Conservation (phyloP, 140 eudicot genomes). For the Oenanthe javanica region DNA sequence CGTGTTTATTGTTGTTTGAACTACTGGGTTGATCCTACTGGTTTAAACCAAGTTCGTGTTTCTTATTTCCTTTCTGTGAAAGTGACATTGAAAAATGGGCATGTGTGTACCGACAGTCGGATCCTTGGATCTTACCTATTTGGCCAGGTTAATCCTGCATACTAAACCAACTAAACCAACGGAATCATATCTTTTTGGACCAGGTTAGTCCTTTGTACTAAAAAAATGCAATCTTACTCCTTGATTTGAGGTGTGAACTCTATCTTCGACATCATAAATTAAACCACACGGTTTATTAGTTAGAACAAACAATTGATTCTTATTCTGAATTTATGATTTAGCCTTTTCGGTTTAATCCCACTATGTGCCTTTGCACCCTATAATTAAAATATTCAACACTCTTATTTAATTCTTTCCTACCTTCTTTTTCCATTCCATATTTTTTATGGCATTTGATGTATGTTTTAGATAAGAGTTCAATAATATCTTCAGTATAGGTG, state of each 20-base stretch:
- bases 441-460: not conserved
- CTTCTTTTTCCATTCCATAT: not conserved
- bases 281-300: not conserved
- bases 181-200: not conserved
- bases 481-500: not conserved
- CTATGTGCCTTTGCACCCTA: not conserved
- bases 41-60: not conserved
- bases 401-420: not conserved
- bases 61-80: not conserved
- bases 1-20: not conserved
- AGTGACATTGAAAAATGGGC: not conserved
- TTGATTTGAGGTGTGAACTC: not conserved
- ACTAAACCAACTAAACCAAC: not conserved
- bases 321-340: not conserved
- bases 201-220: not conserved
- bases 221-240: not conserved
- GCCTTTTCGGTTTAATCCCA: not conserved
- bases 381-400: not conserved
- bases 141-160: not conserved
- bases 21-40: not conserved
- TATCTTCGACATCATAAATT: not conserved
- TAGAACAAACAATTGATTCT: not conserved
- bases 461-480: not conserved
- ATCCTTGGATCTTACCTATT: not conserved
- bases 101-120: not conserved